Percentiles rank a stretch among this genome's conserved stretches.
phyloP scores from a whole-genome alignment of 768 basidiomycete genomes.

The Lactarius sp. region DNA sequence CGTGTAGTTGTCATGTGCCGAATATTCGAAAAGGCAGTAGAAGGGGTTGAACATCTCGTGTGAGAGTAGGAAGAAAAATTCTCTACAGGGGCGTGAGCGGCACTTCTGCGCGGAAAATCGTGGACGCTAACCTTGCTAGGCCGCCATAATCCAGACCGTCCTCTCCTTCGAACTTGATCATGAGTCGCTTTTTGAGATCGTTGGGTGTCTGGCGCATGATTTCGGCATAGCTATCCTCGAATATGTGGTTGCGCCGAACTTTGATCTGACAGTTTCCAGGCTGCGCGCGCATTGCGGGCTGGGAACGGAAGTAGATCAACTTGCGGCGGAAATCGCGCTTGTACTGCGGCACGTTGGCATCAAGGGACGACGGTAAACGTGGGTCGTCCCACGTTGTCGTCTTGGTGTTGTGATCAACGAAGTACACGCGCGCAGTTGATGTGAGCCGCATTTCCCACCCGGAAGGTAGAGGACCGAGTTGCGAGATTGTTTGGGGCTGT shows the following conservation, averaged over 20 bases:
- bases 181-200: slow-evolving; percentile 95
- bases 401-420: slow-evolving; percentile 99
- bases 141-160: slow-evolving; percentile 99
- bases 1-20: slow-evolving; percentile 99
- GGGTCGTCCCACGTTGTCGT: slow-evolving; percentile 99
- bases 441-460: slow-evolving; percentile 99
- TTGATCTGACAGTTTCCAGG: slow-evolving; percentile 99
- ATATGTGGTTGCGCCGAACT: slow-evolving; percentile 95
- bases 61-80: slow-evolving; percentile 99
- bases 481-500: slow-evolving; percentile 93
- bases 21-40: slow-evolving; percentile 99
- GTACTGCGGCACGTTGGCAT: slow-evolving; percentile 97
- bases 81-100: slow-evolving; percentile 45
- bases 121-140: slow-evolving; percentile 69
- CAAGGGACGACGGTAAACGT: slow-evolving; percentile 88
- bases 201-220: slow-evolving; percentile 99
- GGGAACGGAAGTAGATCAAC: slow-evolving; percentile 98
- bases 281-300: slow-evolving; percentile 96
- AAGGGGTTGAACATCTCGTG: slow-evolving; percentile 99
- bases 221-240: slow-evolving; percentile 98
- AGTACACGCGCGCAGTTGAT: slow-evolving; percentile 96
- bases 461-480: slow-evolving; percentile 92
- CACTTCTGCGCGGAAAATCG: slow-evolving; percentile 1
- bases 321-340: slow-evolving; percentile 99
- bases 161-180: slow-evolving; percentile 99